Evolutionary conservation across 2,329 filamentous ascomycete species (phyloP).

Genomic region (Helotiales sp.): DNA sequence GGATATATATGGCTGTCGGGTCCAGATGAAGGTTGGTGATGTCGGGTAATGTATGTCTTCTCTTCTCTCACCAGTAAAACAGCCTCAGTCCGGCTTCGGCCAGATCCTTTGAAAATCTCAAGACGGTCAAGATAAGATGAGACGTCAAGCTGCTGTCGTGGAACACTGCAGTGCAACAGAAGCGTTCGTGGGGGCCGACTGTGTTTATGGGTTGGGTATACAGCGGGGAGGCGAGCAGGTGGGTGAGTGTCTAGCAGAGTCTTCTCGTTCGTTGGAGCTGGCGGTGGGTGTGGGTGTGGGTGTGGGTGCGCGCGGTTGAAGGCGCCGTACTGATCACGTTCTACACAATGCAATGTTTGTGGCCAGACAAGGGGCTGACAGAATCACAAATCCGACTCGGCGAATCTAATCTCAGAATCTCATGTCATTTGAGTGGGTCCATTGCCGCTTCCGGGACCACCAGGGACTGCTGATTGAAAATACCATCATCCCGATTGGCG

Average conservation of each 20-base stretch:
- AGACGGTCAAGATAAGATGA: constrained; percentile 7
- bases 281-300: not conserved
- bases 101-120: not conserved
- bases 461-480: not conserved
- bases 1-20: not conserved
- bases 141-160: not conserved
- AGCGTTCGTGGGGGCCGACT: not conserved
- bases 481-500: not conserved
- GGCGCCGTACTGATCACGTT: constrained; percentile 1
- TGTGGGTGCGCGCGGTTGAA: not conserved
- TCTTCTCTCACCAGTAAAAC: not conserved
- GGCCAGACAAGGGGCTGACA: not conserved
- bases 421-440: not conserved
- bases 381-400: not conserved
- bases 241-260: not conserved
- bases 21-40: not conserved
- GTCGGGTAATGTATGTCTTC: not conserved
- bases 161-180: not conserved
- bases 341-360: not conserved
- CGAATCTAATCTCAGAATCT: constrained; percentile 3
- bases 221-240: not conserved
- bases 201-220: not conserved
- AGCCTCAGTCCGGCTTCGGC: constrained; percentile 2
- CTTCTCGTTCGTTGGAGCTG: not conserved
- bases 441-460: not conserved